phyloP scores from a whole-genome alignment of 1,284 basidiomycete species.

The Meira miltonrushii region DNA sequence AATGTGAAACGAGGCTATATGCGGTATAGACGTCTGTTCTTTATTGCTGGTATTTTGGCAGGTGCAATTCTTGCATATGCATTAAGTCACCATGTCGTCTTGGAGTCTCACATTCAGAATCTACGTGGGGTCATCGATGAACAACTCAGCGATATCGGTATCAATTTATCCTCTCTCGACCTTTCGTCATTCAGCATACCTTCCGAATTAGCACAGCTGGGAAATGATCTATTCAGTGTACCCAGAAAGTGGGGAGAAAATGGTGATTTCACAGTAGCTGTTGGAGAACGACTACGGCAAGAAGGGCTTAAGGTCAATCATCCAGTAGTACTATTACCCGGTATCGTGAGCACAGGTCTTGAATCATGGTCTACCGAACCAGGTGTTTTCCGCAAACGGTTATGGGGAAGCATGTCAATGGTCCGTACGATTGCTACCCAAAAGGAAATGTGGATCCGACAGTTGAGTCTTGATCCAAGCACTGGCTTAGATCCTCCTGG shows the following conservation, averaged over 20 bases:
- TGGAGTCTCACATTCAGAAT: slow-evolving; percentile 31
- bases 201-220: slow-evolving; percentile 40
- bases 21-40: slow-evolving; percentile 39
- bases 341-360: slow-evolving; percentile 48
- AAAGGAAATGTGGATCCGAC: slow-evolving; percentile 77
- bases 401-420: slow-evolving; percentile 61
- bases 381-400: slow-evolving; percentile 44
- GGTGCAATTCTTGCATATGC: slow-evolving; percentile 35
- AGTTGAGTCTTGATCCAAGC: slow-evolving; percentile 78
- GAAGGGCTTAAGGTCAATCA: slow-evolving; percentile 41
- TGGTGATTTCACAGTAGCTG: slow-evolving; percentile 34
- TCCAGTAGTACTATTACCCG: slow-evolving; percentile 49
- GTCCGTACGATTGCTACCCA: slow-evolving; percentile 79
- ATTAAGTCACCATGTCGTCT: slow-evolving; percentile 24
- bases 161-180: slow-evolving; percentile 36
- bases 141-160: slow-evolving; percentile 27
- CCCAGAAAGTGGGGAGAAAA: slow-evolving; percentile 45
- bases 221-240: slow-evolving; percentile 37
- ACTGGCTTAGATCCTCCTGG: slow-evolving; percentile 86
- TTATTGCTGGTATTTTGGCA: slow-evolving; percentile 30
- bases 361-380: slow-evolving; percentile 47
- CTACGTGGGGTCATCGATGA: slow-evolving; percentile 40
- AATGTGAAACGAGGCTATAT: slow-evolving; percentile 23
- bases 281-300: slow-evolving; percentile 28
- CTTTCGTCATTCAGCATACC: slow-evolving; percentile 30